Evolutionary conservation across 805 yeast genomes (phyloP).

Genomic region (Komagataella kurtzmanii): DNA sequence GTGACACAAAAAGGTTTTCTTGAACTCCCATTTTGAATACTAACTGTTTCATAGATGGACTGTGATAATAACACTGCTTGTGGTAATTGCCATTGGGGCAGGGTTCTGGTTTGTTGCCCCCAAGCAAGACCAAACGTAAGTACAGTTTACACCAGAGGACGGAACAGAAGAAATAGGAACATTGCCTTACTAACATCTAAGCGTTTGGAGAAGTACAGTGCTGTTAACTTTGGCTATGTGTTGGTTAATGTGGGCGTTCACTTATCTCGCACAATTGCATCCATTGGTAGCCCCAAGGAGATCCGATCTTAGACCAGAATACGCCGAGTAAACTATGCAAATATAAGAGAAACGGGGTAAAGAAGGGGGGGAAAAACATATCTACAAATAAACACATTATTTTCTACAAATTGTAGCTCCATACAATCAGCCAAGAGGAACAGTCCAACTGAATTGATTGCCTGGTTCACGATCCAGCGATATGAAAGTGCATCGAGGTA

Average conservation of each 20-base stretch:
- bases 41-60: conserved; percentile 36
- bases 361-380: neutral
- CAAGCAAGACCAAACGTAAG: conserved; percentile 59
- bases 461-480: neutral
- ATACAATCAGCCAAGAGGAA: neutral
- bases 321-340: conserved; percentile 17
- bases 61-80: conserved; percentile 49
- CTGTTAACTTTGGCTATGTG: conserved; percentile 51
- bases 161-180: no score
- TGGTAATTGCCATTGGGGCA: conserved; percentile 44
- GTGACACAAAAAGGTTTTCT: conserved; percentile 1
- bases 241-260: conserved; percentile 65
- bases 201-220: conserved; percentile 66
- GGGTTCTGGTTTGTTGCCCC: conserved; percentile 82
- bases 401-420: neutral
- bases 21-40: neutral
- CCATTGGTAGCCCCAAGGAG: conserved; percentile 87
- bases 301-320: conserved; percentile 81
- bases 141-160: conserved; percentile 4
- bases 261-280: conserved; percentile 77
- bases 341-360: conserved; percentile 1
- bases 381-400: neutral
- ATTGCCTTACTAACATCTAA: conserved; percentile 7
- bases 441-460: neutral
- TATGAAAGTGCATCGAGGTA: neutral